Evolutionary conservation across 495 filamentous ascomycete genomes (phyloP), one percentile per base, ranked within the genome.

Genomic region (Lasiosphaeria miniovina): DNA sequence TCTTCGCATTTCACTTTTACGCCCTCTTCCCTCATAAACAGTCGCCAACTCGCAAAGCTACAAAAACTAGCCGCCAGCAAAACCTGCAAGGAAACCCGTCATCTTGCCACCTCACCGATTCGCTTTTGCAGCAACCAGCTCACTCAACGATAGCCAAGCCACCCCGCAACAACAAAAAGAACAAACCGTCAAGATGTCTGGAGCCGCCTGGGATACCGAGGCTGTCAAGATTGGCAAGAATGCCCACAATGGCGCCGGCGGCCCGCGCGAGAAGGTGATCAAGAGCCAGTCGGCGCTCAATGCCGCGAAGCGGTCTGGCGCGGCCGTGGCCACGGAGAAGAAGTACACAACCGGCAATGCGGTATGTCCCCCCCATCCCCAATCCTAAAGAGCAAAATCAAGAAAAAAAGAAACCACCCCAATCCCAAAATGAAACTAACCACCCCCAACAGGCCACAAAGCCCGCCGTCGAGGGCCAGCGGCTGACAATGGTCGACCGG

Each of bases 401-500:
- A 24, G 24, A 24, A 24, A 1, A 1, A 24, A 24, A 24, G 24
- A 24, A 24, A 36, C 4, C 38, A 40, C 31, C 46, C 52, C 14
- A 35, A 46, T 36, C n/a, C 10, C 14, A 17, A 14, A 43, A 24
- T 33, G 53, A 14, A 46, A 15, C 53, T 53, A 32, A 57, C 57
- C 65, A 49, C 58, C 15, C 41, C 35, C 52, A 55, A 59, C 63
- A 89, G 84, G 74, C 80, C 58, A 77, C 77, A 58, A 84, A 84
- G 69, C 66, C 82, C 61, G 80, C 71, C 52, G 79, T 81, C 61
- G 93, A 98, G 80, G 94, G 94, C 68, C 94, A 99, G 76, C 91
- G 89, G 70, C 82, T 98, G 54, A 98, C 94, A 49, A 99, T 97
- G 82, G 92, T 99, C 72, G 94, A 98, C 83, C 94, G 94, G 66